Conservation (phyloP, 1,284 basidiomycete species). For the Coniophora puteana region DNA sequence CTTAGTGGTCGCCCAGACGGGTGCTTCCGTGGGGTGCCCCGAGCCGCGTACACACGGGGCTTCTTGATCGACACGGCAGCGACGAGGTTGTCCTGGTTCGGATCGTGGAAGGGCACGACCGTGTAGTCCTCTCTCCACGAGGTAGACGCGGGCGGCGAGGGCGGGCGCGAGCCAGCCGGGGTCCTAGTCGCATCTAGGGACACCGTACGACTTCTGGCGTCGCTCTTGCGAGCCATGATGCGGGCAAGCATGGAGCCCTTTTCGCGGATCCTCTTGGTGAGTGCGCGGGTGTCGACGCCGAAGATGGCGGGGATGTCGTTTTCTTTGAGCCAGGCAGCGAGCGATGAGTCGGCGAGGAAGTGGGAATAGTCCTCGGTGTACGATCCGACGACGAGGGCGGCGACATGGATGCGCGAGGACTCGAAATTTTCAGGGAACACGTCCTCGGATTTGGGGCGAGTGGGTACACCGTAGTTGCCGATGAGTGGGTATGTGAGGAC, state of each 20-base stretch:
- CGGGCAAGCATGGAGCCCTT: slow-evolving; percentile 92
- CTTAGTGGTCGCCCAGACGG: slow-evolving; percentile 80
- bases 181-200: slow-evolving; percentile 31
- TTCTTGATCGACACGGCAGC: slow-evolving; percentile 78
- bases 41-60: slow-evolving; percentile 72
- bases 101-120: slow-evolving; percentile 83
- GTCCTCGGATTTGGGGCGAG: slow-evolving; percentile 53
- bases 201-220: slow-evolving; percentile 30
- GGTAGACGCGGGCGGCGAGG: slow-evolving; percentile 46
- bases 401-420: slow-evolving; percentile 91
- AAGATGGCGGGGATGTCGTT: slow-evolving; percentile 94
- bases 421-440: slow-evolving; percentile 84
- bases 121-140: slow-evolving; percentile 83
- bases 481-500: slow-evolving; percentile 96
- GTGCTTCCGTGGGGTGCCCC: slow-evolving; percentile 60
- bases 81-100: slow-evolving; percentile 90
- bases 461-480: slow-evolving; percentile 98
- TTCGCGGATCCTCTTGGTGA: slow-evolving; percentile 96
- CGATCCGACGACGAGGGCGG: slow-evolving; percentile 90
- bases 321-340: slow-evolving; percentile 94
- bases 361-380: slow-evolving; percentile 96
- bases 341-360: slow-evolving; percentile 86
- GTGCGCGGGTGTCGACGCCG: slow-evolving; percentile 94
- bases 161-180: slow-evolving; percentile 47
- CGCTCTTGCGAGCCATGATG: slow-evolving; percentile 61